Evolutionary conservation across 441 rosid genomes (phyloP).

Genomic region (Bruguiera hainesii): DNA sequence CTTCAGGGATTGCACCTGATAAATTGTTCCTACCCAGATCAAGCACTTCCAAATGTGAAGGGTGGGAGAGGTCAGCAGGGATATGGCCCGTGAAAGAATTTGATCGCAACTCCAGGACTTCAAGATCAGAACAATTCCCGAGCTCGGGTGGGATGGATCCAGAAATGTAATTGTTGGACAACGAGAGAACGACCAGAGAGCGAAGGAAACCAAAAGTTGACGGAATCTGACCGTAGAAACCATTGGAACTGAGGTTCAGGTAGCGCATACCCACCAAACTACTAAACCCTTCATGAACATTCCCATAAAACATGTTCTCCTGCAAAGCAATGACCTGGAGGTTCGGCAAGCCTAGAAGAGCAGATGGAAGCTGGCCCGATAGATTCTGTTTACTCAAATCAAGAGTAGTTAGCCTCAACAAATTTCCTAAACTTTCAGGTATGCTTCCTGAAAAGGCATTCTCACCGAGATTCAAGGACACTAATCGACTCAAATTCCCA

Average conservation of each 20-base stretch:
- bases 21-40: slow-evolving; percentile 70
- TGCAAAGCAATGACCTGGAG: slow-evolving; percentile 86
- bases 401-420: slow-evolving; percentile 62
- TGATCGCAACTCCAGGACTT: slow-evolving; percentile 66
- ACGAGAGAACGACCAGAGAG: slow-evolving; percentile 60
- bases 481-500: slow-evolving; percentile 57
- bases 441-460: slow-evolving; percentile 63
- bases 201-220: slow-evolving; percentile 70
- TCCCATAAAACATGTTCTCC: slow-evolving; percentile 66
- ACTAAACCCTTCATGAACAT: slow-evolving; percentile 88
- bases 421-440: slow-evolving; percentile 61
- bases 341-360: slow-evolving; percentile 79
- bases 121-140: slow-evolving; percentile 83
- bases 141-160: slow-evolving; percentile 72
- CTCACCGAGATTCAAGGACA: slow-evolving; percentile 66
- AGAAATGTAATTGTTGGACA: slow-evolving; percentile 66
- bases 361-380: slow-evolving; percentile 69
- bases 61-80: slow-evolving; percentile 67
- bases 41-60: slow-evolving; percentile 51
- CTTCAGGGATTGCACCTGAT: slow-evolving; percentile 65
- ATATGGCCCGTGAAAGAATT: slow-evolving; percentile 59
- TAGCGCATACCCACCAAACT: slow-evolving; percentile 68
- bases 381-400: slow-evolving; percentile 89
- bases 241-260: slow-evolving; percentile 71
- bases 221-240: slow-evolving; percentile 68